phyloP scores from a whole-genome alignment of 192 early-diverging fungal genomes.

The Fimicolochytrium jonesii region DNA sequence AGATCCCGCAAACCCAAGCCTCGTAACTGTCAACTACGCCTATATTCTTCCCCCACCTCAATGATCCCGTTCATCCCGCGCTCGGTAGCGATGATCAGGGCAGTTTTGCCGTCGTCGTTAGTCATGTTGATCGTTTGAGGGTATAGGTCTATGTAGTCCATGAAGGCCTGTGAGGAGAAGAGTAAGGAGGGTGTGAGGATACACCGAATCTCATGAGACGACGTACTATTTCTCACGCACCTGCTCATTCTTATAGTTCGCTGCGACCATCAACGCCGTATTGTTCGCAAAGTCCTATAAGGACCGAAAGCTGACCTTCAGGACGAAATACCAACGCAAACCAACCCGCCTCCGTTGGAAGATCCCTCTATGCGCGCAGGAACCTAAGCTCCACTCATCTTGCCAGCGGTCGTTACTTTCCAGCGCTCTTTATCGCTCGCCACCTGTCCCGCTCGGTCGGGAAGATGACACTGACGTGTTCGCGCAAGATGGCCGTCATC shows the following conservation, averaged over 20 bases:
- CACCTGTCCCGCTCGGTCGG: no score
- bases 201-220: slow-evolving; percentile 2
- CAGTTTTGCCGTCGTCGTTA: slow-evolving; percentile 43
- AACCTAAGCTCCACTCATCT: no score
- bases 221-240: slow-evolving; percentile 1
- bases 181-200: not conserved
- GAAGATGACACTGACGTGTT: no score
- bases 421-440: no score
- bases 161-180: slow-evolving; percentile 39
- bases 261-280: slow-evolving; percentile 43
- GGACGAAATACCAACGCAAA: no score
- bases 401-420: no score
- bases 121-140: slow-evolving; percentile 30
- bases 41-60: slow-evolving; percentile 14
- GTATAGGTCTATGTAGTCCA: slow-evolving; percentile 24
- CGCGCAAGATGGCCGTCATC: no score
- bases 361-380: no score
- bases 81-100: slow-evolving; percentile 42
- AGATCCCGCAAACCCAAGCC: no score
- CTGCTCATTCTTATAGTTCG: slow-evolving; percentile 39
- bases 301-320: no score
- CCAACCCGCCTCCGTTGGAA: no score
- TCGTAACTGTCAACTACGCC: no score
- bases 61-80: slow-evolving; percentile 29
- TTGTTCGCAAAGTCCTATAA: slow-evolving; percentile 43